Percentiles rank a stretch among this genome's conserved stretches.
These are phyloP conservation scores for Saturnispora saitoi DNA, from an alignment of 805 yeast genomes.

Conservation along the genomic window DNA sequence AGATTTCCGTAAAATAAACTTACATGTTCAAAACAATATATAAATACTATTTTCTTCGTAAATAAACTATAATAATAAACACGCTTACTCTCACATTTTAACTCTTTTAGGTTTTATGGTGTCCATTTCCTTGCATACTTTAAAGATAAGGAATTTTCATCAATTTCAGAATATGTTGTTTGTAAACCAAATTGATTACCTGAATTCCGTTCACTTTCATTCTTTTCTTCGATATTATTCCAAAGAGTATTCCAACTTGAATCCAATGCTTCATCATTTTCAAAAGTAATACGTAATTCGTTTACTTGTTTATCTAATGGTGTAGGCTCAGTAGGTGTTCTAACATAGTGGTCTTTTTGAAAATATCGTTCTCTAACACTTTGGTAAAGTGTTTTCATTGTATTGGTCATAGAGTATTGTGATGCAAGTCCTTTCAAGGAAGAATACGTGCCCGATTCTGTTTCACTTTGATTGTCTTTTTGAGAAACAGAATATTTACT, in stretches of 20 bases:
- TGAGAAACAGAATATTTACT: not conserved
- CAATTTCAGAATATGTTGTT: constrained; percentile 4
- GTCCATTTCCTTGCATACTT: constrained; percentile 8
- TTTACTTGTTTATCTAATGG: not conserved
- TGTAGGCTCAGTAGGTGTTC: constrained; percentile 11
- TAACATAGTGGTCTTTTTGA: not conserved
- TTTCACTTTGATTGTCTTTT: not conserved
- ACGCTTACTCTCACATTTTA: not conserved
- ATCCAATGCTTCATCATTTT: not conserved
- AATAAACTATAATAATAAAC: not conserved
- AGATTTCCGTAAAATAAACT: not conserved
- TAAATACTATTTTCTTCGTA: not conserved
- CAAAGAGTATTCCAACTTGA: constrained; percentile 5
- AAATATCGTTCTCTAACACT: constrained; percentile 9
- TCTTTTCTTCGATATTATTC: not conserved
- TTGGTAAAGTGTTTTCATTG: constrained; percentile 3
- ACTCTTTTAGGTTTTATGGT: not conserved
- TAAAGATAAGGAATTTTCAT: constrained; percentile 4
- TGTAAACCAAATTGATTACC: not conserved
- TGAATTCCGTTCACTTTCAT: not conserved
- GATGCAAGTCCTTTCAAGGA: not conserved
- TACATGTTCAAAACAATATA: not conserved
- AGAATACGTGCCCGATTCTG: not conserved
- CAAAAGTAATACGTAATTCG: not conserved
- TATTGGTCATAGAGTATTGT: not conserved